Conservation (phyloP, 169 alveolate genomes). For the Nephromyces sp. region DNA sequence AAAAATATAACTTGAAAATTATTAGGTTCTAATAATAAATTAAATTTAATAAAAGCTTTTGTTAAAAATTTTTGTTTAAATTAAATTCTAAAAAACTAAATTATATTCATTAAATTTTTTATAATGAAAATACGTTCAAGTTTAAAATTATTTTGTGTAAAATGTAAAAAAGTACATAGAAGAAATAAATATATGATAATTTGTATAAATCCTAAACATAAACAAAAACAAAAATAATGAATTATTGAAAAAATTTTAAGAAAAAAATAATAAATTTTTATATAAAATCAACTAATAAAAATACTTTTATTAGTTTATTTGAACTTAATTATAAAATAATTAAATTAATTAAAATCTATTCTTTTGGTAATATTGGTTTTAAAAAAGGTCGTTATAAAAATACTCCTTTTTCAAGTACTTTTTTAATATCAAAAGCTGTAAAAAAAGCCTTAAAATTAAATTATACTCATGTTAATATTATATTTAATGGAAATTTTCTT, state of each 20-base stretch:
- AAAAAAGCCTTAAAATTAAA: neutral
- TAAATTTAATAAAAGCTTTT: neutral
- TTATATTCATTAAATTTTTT: neutral
- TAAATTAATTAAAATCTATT: neutral
- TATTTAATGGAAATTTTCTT: slow-evolving; percentile 13
- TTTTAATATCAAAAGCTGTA: neutral
- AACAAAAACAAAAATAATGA: slow-evolving; percentile 12
- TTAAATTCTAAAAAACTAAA: neutral
- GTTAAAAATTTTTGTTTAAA: neutral
- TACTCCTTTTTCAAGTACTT: slow-evolving; percentile 2
- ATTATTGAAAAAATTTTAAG: neutral
- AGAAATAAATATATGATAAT: neutral
- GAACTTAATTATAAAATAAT: neutral
- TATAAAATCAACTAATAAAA: neutral
- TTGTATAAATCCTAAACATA: slow-evolving; percentile 2
- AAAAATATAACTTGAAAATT: neutral
- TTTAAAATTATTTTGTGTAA: slow-evolving; percentile 10
- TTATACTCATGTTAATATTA: slow-evolving; percentile 3
- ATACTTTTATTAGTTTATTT: slow-evolving; percentile 5
- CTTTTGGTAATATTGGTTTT: slow-evolving; percentile 21
- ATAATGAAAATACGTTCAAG: neutral
- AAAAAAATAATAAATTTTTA: neutral
- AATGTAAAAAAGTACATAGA: neutral
- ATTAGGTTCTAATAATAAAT: neutral
- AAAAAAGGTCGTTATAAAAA: slow-evolving; percentile 11